These are phyloP conservation scores for Penicillium manginii DNA, from an alignment of 495 filamentous ascomycete genomes.

Conservation along the genomic window DNA sequence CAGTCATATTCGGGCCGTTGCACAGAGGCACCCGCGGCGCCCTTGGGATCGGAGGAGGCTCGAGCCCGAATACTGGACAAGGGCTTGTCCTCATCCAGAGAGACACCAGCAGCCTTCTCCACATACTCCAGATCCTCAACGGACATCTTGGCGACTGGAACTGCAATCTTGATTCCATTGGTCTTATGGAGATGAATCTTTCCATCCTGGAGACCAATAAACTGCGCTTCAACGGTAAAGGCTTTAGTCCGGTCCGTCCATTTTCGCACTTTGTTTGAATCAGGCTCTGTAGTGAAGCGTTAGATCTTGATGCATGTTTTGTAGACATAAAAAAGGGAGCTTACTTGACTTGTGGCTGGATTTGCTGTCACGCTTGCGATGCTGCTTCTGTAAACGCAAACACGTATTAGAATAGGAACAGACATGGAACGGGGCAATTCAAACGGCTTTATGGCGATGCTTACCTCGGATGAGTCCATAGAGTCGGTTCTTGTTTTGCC, in stretches of 20 bases:
- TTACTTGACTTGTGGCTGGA: constrained; percentile 60
- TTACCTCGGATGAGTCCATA: constrained; percentile 69
- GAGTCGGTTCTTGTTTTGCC: constrained; percentile 61
- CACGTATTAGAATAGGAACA: constrained; percentile 6
- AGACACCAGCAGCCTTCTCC: constrained; percentile 81
- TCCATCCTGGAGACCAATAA: constrained; percentile 84
- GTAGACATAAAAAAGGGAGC: constrained; percentile 33
- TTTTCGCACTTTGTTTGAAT: constrained; percentile 78
- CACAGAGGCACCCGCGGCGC: constrained; percentile 55
- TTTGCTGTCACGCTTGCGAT: constrained; percentile 72
- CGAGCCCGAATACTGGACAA: constrained; percentile 70
- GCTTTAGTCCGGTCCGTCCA: constrained; percentile 96
- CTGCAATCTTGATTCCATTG: constrained; percentile 98
- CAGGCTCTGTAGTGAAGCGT: constrained; percentile 63
- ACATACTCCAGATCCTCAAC: constrained; percentile 93
- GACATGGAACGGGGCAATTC: neutral
- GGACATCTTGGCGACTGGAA: constrained; percentile 94
- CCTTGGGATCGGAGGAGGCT: constrained; percentile 27
- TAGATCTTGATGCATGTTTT: neutral
- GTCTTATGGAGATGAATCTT: constrained; percentile 98
- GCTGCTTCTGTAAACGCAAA: constrained; percentile 60
- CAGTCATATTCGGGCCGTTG: constrained; percentile 82
- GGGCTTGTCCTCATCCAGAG: constrained; percentile 95
- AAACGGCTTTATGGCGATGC: neutral
- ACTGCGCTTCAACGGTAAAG: constrained; percentile 97